Conservation (phyloP, 768 basidiomycete species). For the Tremella fuciformis region DNA sequence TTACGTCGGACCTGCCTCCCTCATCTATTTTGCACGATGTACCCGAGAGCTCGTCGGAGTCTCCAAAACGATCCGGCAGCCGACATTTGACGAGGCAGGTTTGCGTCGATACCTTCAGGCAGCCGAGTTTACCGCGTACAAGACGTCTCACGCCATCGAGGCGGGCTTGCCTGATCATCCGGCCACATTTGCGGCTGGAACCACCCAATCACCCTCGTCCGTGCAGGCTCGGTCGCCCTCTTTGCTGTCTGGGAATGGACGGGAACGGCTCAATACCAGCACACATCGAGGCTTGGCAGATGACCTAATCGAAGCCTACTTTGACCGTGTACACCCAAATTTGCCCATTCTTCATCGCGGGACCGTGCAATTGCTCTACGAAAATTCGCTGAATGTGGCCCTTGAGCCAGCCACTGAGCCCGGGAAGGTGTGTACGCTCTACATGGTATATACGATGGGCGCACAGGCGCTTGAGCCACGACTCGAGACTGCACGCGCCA, state of each 20-base stretch:
- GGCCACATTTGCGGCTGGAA: conserved; percentile 8
- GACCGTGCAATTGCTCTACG: conserved; percentile 13
- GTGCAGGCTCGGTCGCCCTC: background rate
- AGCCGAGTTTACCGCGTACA: conserved; percentile 16
- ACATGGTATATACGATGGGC: conserved; percentile 15
- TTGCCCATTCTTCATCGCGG: conserved; percentile 15
- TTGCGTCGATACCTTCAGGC: conserved; percentile 12
- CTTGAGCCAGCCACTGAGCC: background rate
- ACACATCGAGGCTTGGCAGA: background rate
- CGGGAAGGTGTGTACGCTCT: conserved; percentile 13
- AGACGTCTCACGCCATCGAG: conserved; percentile 14
- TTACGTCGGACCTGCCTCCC: conserved; percentile 22
- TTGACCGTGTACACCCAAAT: conserved; percentile 21
- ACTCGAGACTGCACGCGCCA: background rate
- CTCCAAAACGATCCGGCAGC: conserved; percentile 5
- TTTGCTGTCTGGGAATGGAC: too few species aligned
- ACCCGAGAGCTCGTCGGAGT: conserved; percentile 13
- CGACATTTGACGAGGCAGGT: conserved; percentile 8
- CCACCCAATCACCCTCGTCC: background rate
- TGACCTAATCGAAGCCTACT: conserved; percentile 15
- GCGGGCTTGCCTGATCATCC: conserved; percentile 19
- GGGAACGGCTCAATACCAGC: background rate
- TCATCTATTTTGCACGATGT: conserved; percentile 11
- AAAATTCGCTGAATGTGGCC: background rate
- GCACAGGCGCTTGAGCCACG: conserved; percentile 12